Conservation (phyloP, 2,329 filamentous ascomycete genomes). For the Epichloe brachyelytri region DNA sequence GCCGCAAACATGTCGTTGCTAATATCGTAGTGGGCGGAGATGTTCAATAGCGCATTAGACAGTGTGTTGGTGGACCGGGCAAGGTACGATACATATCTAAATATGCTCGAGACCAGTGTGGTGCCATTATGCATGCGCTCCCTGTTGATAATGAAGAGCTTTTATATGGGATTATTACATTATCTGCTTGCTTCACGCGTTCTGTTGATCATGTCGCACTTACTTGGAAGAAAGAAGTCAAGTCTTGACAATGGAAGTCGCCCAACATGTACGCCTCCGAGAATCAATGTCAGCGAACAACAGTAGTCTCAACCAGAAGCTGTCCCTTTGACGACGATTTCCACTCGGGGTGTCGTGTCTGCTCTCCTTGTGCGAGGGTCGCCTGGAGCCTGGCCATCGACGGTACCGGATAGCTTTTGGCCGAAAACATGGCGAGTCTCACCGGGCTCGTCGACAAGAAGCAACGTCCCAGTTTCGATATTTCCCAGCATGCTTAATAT, state of each 20-base stretch:
- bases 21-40: slow-evolving; percentile 63
- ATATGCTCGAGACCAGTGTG: slow-evolving; percentile 47
- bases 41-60: slow-evolving; percentile 48
- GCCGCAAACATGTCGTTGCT: slow-evolving; percentile 65
- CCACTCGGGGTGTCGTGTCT: slow-evolving; percentile 28
- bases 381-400: slow-evolving; percentile 22
- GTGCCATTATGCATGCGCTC: slow-evolving; percentile 49
- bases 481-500: slow-evolving; percentile 32
- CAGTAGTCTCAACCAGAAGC: slow-evolving; percentile 57
- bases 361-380: slow-evolving; percentile 21
- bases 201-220: slow-evolving; percentile 7
- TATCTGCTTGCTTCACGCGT: neutral
- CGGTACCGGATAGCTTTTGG: slow-evolving; percentile 27
- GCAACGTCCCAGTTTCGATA: slow-evolving; percentile 34
- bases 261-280: slow-evolving; percentile 62
- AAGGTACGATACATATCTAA: slow-evolving; percentile 43
- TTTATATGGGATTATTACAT: neutral
- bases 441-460: slow-evolving; percentile 33
- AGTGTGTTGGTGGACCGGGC: slow-evolving; percentile 45
- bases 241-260: slow-evolving; percentile 52
- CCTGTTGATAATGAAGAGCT: slow-evolving; percentile 62
- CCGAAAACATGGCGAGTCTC: slow-evolving; percentile 31
- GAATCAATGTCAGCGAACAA: slow-evolving; percentile 64
- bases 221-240: slow-evolving; percentile 57
- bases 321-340: slow-evolving; percentile 50